Conservation (phyloP, 2,329 filamentous ascomycete species). For the Aspergillus ochraceoroseus region DNA sequence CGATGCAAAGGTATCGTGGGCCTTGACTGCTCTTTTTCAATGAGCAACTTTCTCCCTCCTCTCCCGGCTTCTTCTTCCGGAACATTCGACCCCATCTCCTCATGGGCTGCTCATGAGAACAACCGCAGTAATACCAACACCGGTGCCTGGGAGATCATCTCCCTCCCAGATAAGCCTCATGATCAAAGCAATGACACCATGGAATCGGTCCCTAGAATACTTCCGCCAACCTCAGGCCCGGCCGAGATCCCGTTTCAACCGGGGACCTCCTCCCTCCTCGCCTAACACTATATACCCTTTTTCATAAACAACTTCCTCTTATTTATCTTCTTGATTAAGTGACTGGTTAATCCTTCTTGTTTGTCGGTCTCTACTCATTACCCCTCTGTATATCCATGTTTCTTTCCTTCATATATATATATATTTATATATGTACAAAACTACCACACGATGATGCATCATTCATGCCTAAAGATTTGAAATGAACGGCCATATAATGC, state of each 20-base stretch:
- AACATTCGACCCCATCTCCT: slow-evolving; percentile 1
- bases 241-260: slow-evolving; percentile 5
- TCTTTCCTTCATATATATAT: not conserved
- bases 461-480: too few relatives aligned
- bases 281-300: not conserved
- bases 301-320: too few relatives aligned
- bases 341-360: too few relatives aligned
- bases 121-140: not conserved
- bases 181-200: slow-evolving; percentile 3
- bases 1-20: slow-evolving; percentile 31
- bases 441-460: too few relatives aligned
- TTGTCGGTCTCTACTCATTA: too few relatives aligned
- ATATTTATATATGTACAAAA: not conserved
- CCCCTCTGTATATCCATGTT: not conserved
- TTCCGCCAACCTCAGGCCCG: slow-evolving; percentile 3
- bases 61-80: slow-evolving; percentile 13
- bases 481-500: too few relatives aligned
- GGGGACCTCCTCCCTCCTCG: not conserved
- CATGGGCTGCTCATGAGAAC: slow-evolving; percentile 2
- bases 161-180: slow-evolving; percentile 5
- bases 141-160: slow-evolving; percentile 6
- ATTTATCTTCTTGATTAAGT: too few relatives aligned
- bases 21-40: slow-evolving; percentile 30
- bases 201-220: slow-evolving; percentile 8
- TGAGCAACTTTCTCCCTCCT: slow-evolving; percentile 28